phyloP scores from a whole-genome alignment of 257 asterid genomes.

The Nemophila menziesii region DNA sequence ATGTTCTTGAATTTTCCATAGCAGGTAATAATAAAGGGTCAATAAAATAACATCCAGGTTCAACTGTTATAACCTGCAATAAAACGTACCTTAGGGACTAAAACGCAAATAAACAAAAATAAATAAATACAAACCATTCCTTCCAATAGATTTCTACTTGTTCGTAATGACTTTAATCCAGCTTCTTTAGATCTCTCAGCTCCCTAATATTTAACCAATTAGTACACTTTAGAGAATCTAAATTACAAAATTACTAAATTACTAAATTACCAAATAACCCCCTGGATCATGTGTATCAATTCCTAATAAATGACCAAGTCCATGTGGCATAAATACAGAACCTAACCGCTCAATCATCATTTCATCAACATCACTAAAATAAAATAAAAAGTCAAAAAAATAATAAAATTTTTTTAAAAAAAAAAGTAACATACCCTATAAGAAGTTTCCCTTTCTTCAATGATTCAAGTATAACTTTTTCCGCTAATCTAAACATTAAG shows the following conservation, averaged over 20 bases:
- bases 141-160: slow-evolving; percentile 67
- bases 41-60: slow-evolving; percentile 94
- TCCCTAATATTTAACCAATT: slow-evolving; percentile 40
- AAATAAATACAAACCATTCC: slow-evolving; percentile 99
- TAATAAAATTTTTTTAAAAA: too few relatives aligned
- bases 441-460: slow-evolving; percentile 64
- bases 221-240: background rate
- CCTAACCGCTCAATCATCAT: slow-evolving; percentile 73
- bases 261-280: slow-evolving; percentile 61
- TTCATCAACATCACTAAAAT: slow-evolving; percentile 54
- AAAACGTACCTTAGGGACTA: too few relatives aligned
- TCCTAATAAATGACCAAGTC: slow-evolving; percentile 93
- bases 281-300: slow-evolving; percentile 98
- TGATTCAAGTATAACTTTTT: slow-evolving; percentile 51
- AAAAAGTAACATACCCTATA: slow-evolving; percentile 41
- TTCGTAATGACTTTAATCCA: slow-evolving; percentile 76
- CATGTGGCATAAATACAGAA: slow-evolving; percentile 90
- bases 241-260: background rate
- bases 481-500: slow-evolving; percentile 59
- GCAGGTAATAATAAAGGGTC: slow-evolving; percentile 85
- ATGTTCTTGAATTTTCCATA: slow-evolving; percentile 50
- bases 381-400: slow-evolving; percentile 16
- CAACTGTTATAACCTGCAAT: slow-evolving; percentile 91
- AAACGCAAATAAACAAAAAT: too few relatives aligned
- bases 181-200: slow-evolving; percentile 73